A percentile compares a stretch with the other conserved stretches of the same genome.
Conservation (phyloP, 129 eudicot genomes). For the Flaveria trinervia region DNA sequence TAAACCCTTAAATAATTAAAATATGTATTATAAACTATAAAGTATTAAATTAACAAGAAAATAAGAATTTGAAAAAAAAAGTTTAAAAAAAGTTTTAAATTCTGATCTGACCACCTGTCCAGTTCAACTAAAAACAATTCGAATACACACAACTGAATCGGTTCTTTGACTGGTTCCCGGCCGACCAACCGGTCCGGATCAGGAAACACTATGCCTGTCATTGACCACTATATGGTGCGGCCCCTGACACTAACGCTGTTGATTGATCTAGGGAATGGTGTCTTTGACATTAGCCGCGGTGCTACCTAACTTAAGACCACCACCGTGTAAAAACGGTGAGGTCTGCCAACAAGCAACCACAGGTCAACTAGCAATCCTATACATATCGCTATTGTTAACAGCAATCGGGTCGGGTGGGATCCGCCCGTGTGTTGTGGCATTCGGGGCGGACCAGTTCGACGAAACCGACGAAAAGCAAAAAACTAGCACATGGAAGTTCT, state of each 20-base stretch:
- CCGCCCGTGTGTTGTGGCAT: conserved; percentile 93
- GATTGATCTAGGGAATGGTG: conserved; percentile 61
- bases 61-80: too few relatives aligned
- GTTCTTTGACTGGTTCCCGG: too few relatives aligned
- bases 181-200: too few relatives aligned
- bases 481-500: conserved; percentile 76
- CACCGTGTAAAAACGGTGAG: conserved; percentile 41
- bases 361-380: conserved; percentile 70
- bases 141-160: too few relatives aligned
- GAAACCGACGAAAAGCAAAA: conserved; percentile 65
- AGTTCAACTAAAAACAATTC: too few relatives aligned
- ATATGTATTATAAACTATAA: too few relatives aligned
- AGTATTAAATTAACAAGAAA: too few relatives aligned
- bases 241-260: background rate
- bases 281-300: conserved; percentile 66
- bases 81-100: too few relatives aligned
- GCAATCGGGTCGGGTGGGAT: conserved; percentile 91
- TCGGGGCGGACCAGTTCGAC: conserved; percentile 91
- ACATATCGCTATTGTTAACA: conserved; percentile 60
- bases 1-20: too few relatives aligned
- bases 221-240: background rate
- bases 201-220: too few relatives aligned
- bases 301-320: conserved; percentile 73
- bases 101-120: too few relatives aligned
- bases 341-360: conserved; percentile 60